phyloP scores from a whole-genome alignment of 371 early-diverging fungal species.

The Mucor piriformis region DNA sequence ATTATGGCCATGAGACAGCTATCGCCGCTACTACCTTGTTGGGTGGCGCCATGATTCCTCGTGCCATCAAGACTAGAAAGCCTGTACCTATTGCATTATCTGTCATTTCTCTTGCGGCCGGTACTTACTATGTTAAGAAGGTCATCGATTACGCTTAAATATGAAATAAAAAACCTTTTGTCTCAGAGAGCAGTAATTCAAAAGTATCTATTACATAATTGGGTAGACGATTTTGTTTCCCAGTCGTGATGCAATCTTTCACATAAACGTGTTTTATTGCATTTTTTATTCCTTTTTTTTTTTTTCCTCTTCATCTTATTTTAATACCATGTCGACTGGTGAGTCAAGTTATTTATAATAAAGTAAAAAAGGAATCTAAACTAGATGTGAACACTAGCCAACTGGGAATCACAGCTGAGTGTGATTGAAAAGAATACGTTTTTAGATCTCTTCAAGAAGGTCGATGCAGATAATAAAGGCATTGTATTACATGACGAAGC shows the following conservation, averaged over 20 bases:
- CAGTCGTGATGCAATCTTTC: neutral
- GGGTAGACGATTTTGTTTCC: no score
- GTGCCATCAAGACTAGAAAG: slow-evolving; percentile 56
- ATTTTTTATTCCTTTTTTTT: neutral
- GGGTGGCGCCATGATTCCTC: slow-evolving; percentile 62
- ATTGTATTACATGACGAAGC: slow-evolving; percentile 76
- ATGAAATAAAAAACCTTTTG: no score
- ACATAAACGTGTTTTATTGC: neutral
- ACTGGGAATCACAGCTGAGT: slow-evolving; percentile 46
- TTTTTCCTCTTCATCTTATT: neutral
- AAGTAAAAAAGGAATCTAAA: neutral
- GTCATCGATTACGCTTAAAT: slow-evolving; percentile 44
- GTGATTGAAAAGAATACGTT: slow-evolving; percentile 71
- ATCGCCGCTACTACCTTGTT: slow-evolving; percentile 59
- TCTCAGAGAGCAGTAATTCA: no score
- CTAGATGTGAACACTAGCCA: neutral
- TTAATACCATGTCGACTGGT: neutral
- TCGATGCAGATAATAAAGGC: slow-evolving; percentile 71
- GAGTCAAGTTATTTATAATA: neutral
- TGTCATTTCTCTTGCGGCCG: slow-evolving; percentile 44
- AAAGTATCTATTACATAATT: no score
- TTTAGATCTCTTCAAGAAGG: slow-evolving; percentile 66
- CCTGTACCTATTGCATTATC: slow-evolving; percentile 54
- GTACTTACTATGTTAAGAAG: slow-evolving; percentile 56
- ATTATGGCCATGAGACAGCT: slow-evolving; percentile 71